Evolutionary conservation across 305 asterid species (phyloP), one percentile per base, ranked within the genome.

Genomic region (Petunia hybrid): DNA sequence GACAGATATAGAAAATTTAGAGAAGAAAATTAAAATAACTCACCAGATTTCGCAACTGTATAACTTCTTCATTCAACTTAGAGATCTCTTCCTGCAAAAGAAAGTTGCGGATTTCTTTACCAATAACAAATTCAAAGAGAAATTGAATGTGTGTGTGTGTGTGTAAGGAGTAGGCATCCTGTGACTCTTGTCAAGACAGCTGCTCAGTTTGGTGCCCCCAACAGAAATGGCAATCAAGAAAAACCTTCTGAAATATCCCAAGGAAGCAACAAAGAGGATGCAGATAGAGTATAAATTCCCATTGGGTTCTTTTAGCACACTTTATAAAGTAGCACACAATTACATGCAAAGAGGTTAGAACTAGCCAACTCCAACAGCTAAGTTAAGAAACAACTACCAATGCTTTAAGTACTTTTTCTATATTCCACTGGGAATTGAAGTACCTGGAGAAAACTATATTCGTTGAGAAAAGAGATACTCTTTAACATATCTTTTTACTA

Each of bases 21-120:
- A 22, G 1, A 51, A 3, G 48, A 60, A 57, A 60, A 82, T 56
- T 75, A 45, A 63, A 82, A 84, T 14, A 39, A 39, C 84, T 82
- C 78, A 94, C 99, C 95, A 82, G 59, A 87, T 85, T 84, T 61
- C 87, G 91, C 84, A 96, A 87, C 85, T 80, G 91, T 55, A 4
- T 74, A 78, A 94, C 92, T 87, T 94, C 92, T 59, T 80, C 84
- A 2, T 83, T 87, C 89, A 96, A 85, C 90, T 90, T 92, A 66
- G 91, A 91, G 84, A 96, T 56, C 85, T 92, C 97, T 75, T 88
- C 97, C 98, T 96, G 97, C 85, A 22, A 22, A 22, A 84, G 74
- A 53, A 87, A 71, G 5, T 8, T 40, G 3, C 53, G 0, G 14
- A 73, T 66, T 42, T 13, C 71, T 55, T 56, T 63, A 84, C 82